phyloP scores from a whole-genome alignment of 805 yeast genomes.

The Priceomyces fermenticarens region DNA sequence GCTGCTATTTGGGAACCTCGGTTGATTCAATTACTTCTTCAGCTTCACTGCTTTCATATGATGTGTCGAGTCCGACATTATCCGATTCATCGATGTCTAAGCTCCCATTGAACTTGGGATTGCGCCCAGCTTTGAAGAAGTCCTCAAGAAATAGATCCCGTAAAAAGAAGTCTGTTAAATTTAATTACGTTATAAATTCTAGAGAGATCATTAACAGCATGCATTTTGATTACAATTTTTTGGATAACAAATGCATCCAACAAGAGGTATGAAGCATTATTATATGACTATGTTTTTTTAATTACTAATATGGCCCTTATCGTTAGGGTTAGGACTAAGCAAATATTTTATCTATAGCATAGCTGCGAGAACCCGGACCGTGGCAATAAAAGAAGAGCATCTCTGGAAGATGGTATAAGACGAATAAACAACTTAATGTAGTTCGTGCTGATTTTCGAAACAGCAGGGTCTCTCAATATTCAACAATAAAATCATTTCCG shows the following conservation, averaged over 20 bases:
- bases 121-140: slow-evolving; percentile 4
- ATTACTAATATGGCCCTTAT: too few species aligned
- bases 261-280: background rate
- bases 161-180: slow-evolving; percentile 34
- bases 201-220: slow-evolving; percentile 46
- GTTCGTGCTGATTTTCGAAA: too few species aligned
- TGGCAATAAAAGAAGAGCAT: too few species aligned
- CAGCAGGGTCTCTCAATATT: too few species aligned
- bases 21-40: slow-evolving; percentile 1
- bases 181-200: slow-evolving; percentile 39
- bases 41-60: background rate
- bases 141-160: slow-evolving; percentile 1
- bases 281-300: too few species aligned
- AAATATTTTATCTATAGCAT: too few species aligned
- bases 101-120: background rate
- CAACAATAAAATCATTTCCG: too few species aligned
- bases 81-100: slow-evolving; percentile 1
- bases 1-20: slow-evolving; percentile 1
- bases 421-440: too few species aligned
- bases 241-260: slow-evolving; percentile 34
- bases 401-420: too few species aligned
- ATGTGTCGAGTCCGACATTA: background rate
- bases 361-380: too few species aligned
- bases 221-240: slow-evolving; percentile 40
- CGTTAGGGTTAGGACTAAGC: too few species aligned